These are phyloP conservation scores for Noccaea caerulescens DNA, from an alignment of 345 rosid species.

Conservation along the genomic window DNA sequence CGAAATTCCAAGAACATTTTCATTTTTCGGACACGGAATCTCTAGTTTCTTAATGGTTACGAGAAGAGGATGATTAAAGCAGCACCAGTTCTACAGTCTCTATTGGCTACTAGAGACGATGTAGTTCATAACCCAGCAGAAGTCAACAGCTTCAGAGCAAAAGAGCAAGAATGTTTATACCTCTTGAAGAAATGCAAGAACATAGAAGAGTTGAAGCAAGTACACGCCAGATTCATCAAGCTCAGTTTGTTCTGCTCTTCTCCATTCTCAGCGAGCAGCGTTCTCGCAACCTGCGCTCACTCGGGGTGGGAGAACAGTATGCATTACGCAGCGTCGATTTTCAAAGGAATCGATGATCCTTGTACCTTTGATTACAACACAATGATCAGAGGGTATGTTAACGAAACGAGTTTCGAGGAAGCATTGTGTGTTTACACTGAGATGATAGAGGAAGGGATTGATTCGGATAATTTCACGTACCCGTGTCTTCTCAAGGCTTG, in stretches of 20 bases:
- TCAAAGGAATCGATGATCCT: conserved; percentile 39
- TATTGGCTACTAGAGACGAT: conserved; percentile 32
- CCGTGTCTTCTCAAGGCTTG: conserved; percentile 48
- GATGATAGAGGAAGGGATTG: conserved; percentile 36
- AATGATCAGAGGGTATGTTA: conserved; percentile 48
- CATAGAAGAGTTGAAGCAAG: conserved; percentile 58
- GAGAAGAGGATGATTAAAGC: conserved; percentile 34
- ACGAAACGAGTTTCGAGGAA: conserved; percentile 33
- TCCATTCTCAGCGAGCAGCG: conserved; percentile 32
- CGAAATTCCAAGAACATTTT: neutral
- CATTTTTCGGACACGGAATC: neutral
- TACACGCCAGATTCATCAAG: conserved; percentile 56
- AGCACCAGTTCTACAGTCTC: conserved; percentile 40
- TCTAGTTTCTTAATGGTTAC: conserved; percentile 19
- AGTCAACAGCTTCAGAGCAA: conserved; percentile 40
- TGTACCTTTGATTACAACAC: conserved; percentile 46
- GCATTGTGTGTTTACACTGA: conserved; percentile 37
- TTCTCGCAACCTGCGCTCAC: conserved; percentile 40
- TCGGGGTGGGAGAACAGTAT: conserved; percentile 45
- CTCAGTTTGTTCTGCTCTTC: conserved; percentile 41
- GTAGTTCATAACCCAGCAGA: conserved; percentile 19
- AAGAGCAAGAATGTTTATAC: conserved; percentile 63
- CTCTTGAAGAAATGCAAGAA: conserved; percentile 59
- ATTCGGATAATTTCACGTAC: conserved; percentile 47
- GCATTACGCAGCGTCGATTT: conserved; percentile 38